These are phyloP conservation scores for Cercospora sp. DNA, from an alignment of 2,329 filamentous ascomycete genomes.

Conservation along the genomic window DNA sequence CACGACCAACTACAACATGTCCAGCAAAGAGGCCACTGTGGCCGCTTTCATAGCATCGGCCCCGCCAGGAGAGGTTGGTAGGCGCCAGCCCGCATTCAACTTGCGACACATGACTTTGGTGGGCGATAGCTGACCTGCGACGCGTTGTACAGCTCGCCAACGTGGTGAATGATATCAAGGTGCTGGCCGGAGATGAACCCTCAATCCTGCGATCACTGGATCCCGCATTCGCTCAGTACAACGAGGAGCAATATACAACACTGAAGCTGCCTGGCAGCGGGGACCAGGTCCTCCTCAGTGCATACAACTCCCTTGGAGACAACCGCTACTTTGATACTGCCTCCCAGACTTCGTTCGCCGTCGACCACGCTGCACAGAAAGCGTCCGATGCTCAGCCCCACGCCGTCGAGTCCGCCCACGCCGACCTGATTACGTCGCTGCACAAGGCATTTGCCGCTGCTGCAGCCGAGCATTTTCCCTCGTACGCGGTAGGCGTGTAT, in stretches of 20 bases:
- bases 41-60: constrained; percentile 89
- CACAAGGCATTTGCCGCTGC: constrained; percentile 75
- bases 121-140: constrained; percentile 27
- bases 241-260: constrained; percentile 88
- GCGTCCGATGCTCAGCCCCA: constrained; percentile 80
- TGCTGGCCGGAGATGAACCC: constrained; percentile 73
- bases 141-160: constrained; percentile 67
- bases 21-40: constrained; percentile 42
- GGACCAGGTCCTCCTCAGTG: constrained; percentile 78
- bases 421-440: constrained; percentile 80
- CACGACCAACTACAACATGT: constrained; percentile 25
- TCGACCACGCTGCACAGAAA: constrained; percentile 85
- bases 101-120: constrained; percentile 26
- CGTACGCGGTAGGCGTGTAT: constrained; percentile 77
- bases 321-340: constrained; percentile 88
- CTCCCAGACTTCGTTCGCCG: constrained; percentile 81
- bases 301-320: constrained; percentile 77
- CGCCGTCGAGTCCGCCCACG: constrained; percentile 71
- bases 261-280: constrained; percentile 86
- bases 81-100: constrained; percentile 23
- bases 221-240: constrained; percentile 90
- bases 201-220: constrained; percentile 63
- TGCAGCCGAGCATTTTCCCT: constrained; percentile 84
- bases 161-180: constrained; percentile 87
- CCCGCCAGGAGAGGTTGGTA: constrained; percentile 87